Evolutionary conservation across 2,329 filamentous ascomycete species (phyloP).

Genomic region (Fusarium marasasianum): DNA sequence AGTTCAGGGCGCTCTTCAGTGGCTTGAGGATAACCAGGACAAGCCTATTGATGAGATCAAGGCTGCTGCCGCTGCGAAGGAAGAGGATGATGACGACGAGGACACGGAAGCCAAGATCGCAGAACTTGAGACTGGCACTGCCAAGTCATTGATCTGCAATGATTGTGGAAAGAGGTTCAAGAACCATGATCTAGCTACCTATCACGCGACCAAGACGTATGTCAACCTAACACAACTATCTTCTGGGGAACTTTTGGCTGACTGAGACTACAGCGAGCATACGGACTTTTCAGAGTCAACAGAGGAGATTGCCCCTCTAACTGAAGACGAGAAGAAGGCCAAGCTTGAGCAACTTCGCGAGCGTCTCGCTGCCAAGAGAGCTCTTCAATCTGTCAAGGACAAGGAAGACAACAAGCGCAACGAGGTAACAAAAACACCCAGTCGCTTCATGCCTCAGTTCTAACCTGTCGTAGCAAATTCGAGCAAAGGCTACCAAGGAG

Average conservation of each 20-base stretch:
- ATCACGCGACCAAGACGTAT: constrained; percentile 87
- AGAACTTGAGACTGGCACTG: constrained; percentile 75
- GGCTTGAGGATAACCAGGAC: constrained; percentile 92
- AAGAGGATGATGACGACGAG: constrained; percentile 59
- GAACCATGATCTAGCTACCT: constrained; percentile 82
- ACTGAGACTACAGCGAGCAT: constrained; percentile 68
- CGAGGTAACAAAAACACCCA: constrained; percentile 64
- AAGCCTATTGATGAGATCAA: constrained; percentile 86
- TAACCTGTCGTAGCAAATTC: constrained; percentile 64
- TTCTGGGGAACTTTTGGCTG: neutral
- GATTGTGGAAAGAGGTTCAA: constrained; percentile 94
- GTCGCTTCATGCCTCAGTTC: neutral
- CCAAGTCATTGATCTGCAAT: constrained; percentile 88
- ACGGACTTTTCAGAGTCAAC: constrained; percentile 92
- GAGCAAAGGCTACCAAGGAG: constrained; percentile 89
- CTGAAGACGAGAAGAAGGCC: constrained; percentile 89
- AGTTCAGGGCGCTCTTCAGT: constrained; percentile 92
- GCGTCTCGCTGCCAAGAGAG: constrained; percentile 77
- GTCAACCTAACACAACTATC: constrained; percentile 37
- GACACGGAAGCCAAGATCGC: constrained; percentile 65
- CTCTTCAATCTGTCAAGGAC: constrained; percentile 73
- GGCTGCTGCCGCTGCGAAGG: constrained; percentile 52
- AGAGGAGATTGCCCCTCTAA: constrained; percentile 89
- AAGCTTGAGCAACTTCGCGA: constrained; percentile 78
- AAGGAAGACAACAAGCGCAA: constrained; percentile 86